Base-by-base conservation (phyloP, 192 early-diverging fungal species). In the Backusella parvicylindrica region DNA sequence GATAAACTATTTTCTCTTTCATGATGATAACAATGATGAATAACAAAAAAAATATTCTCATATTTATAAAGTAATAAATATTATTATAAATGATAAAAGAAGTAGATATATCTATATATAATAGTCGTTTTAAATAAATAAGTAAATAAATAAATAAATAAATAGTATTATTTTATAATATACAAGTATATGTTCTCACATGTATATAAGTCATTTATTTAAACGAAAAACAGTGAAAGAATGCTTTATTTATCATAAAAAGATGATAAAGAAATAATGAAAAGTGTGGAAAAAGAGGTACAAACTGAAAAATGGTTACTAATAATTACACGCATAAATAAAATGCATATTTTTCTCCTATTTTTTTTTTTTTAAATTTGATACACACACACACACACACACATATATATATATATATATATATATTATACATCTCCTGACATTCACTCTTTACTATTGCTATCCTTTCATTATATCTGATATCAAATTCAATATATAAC, bases 271-370 rank as follows among this genome's bases (percentile, higher is more conserved):
- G 0, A 21, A 26, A 56, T 23, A 56, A 56, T 11, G 26, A 60
- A 28, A 60, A 28, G 3, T 2, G 9, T 21, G 18, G 7, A 21
- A 53, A 28, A 60, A 60, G 23, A 60, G 23, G 53, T 26, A 60
- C 28, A 60, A 60, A 60, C 53, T 26, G 53, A 60, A 60, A 60
- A 60, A 11, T 43, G 15, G 53, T 28, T 60, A 28, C 53, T 50
- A 23, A 12, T 41, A 13, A 50, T 50, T 60, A 60, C 53, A 26
- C 53, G 53, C 53, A 60, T 60, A 60, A 60, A 60, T 60, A 28
- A 28, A 60, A 60, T 60, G 53, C 53, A 60, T 60, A 60, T 60
- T 60, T 60, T 60, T 60, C 53, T 60, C 53, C 53, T 60, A 60
- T 60, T 60, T 60, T 60, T 60, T 60, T 60, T 26, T 56, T 60